Conservation (phyloP, 2,329 filamentous ascomycete species). For the Hortaea werneckii region DNA sequence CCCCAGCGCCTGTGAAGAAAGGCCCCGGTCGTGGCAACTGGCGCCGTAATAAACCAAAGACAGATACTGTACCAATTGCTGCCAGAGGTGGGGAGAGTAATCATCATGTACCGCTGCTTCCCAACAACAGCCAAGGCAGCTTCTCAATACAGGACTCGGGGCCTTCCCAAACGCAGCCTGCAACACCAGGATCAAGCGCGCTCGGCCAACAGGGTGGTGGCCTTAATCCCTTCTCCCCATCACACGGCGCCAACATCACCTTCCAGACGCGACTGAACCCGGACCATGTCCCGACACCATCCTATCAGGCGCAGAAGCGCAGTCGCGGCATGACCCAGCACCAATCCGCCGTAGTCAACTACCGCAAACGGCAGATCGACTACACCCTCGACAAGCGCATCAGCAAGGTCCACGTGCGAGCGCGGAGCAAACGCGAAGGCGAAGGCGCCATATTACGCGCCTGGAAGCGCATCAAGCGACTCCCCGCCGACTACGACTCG, state of each 20-base stretch:
- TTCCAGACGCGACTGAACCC: conserved; percentile 14
- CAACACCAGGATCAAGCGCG: conserved; percentile 6
- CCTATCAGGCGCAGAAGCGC: conserved; percentile 37
- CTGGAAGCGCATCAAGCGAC: conserved; percentile 49
- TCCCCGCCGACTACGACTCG: conserved; percentile 38
- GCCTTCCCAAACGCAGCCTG: conserved; percentile 6
- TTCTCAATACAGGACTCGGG: conserved; percentile 17
- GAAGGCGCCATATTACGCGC: conserved; percentile 60
- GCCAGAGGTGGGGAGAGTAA: conserved; percentile 8
- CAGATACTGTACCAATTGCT: conserved; percentile 6
- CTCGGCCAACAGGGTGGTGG: conserved; percentile 1
- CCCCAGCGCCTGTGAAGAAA: conserved; percentile 24
- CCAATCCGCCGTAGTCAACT: conserved; percentile 70
- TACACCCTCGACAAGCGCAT: conserved; percentile 70
- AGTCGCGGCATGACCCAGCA: conserved; percentile 70
- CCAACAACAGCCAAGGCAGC: conserved; percentile 20
- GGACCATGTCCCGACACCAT: conserved; percentile 24
- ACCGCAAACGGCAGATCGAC: conserved; percentile 69
- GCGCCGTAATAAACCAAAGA: conserved; percentile 30
- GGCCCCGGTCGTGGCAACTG: conserved; percentile 41
- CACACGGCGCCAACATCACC: conserved; percentile 10
- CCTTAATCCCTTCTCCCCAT: conserved; percentile 1
- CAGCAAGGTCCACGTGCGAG: conserved; percentile 53
- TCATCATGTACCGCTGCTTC: conserved; percentile 27
- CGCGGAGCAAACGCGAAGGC: conserved; percentile 50